phyloP scores from a whole-genome alignment of 2,329 filamentous ascomycete species.

The Neonectria ditissima region DNA sequence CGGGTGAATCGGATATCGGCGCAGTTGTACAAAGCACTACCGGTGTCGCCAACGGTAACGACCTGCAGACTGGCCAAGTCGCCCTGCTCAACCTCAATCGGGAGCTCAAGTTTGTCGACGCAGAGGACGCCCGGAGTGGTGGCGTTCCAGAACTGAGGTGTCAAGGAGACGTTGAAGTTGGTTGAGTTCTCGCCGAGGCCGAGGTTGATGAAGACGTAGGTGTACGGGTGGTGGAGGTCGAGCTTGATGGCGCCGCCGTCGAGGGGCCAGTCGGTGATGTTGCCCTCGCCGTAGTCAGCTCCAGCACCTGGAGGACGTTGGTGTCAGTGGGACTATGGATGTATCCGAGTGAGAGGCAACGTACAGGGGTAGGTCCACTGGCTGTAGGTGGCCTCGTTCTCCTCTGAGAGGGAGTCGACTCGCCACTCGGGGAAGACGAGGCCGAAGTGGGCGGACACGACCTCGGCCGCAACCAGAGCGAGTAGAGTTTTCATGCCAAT shows the following conservation, averaged over 20 bases:
- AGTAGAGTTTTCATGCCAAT: constrained; percentile 50
- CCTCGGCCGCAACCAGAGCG: constrained; percentile 50
- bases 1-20: constrained; percentile 77
- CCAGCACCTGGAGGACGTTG: constrained; percentile 56
- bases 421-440: constrained; percentile 63
- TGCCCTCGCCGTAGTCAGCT: constrained; percentile 57
- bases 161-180: constrained; percentile 77
- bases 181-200: constrained; percentile 63
- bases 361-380: constrained; percentile 66
- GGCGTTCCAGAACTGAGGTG: constrained; percentile 68
- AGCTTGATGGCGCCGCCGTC: constrained; percentile 61
- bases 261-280: constrained; percentile 67
- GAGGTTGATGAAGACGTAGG: constrained; percentile 66
- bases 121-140: constrained; percentile 75
- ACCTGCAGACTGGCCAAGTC: constrained; percentile 76
- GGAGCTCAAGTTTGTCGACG: constrained; percentile 68
- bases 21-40: constrained; percentile 77
- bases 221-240: constrained; percentile 64
- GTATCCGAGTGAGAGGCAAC: constrained; percentile 31
- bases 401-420: constrained; percentile 57
- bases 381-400: constrained; percentile 54
- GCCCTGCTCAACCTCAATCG: constrained; percentile 68
- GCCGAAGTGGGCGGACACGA: constrained; percentile 61
- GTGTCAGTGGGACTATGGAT: background rate
- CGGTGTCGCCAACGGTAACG: constrained; percentile 69